phyloP scores from a whole-genome alignment of 1,284 basidiomycete genomes.

The Pyrrhoderma noxium region DNA sequence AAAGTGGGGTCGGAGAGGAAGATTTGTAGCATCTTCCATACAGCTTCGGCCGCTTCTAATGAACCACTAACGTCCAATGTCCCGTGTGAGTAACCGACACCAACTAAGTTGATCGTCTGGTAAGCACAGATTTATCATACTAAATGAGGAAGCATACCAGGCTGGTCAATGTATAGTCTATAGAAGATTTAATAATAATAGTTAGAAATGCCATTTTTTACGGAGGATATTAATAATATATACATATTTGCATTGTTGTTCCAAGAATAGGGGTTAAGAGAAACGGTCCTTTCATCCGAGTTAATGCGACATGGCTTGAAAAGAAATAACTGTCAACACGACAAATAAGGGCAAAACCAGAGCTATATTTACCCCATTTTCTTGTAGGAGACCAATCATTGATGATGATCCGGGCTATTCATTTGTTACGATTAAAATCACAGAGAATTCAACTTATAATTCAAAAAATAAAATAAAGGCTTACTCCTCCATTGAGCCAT shows the following conservation, averaged over 20 bases:
- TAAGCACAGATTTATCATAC: not conserved
- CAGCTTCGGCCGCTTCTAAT: conserved; percentile 45
- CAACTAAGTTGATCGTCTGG: conserved; percentile 27
- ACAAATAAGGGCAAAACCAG: conserved; percentile 11
- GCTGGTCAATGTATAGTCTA: conserved; percentile 51
- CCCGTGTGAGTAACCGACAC: conserved; percentile 56
- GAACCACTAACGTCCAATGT: conserved; percentile 42
- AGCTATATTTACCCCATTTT: conserved; percentile 34
- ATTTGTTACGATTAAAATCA: not conserved
- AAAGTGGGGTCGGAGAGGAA: conserved; percentile 55
- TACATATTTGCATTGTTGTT: conserved; percentile 54
- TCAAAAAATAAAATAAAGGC: conserved; percentile 19
- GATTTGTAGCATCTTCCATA: conserved; percentile 62
- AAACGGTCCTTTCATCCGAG: conserved; percentile 45
- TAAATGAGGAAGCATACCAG: conserved; percentile 23
- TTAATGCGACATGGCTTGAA: conserved; percentile 49
- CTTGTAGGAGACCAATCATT: conserved; percentile 64
- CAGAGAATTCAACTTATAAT: not conserved
- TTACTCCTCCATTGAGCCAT: conserved; percentile 61
- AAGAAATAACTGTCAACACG: not conserved
- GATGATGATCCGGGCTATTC: conserved; percentile 54
- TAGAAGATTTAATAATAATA: not conserved
- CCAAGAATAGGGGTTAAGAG: conserved; percentile 56
- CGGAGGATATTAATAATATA: conserved; percentile 1
- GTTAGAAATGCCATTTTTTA: not conserved